Conservation (phyloP, 257 asterid genomes). For the Ehretia macrophylla region DNA sequence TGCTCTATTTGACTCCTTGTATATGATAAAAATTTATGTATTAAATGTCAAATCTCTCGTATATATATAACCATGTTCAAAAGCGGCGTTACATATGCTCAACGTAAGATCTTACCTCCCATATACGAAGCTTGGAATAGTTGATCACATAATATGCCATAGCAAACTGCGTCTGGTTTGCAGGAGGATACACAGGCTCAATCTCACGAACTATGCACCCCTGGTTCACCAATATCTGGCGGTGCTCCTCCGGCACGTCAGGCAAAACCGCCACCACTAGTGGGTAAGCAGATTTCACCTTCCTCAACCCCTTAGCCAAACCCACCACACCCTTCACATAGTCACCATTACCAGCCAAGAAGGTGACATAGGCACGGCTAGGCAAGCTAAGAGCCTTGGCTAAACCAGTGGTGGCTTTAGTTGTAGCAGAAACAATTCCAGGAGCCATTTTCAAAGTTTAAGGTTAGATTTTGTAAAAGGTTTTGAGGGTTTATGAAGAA, state of each 20-base stretch:
- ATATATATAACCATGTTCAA: too few relatives aligned
- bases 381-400: constrained; percentile 1
- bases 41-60: too few relatives aligned
- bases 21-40: too few relatives aligned
- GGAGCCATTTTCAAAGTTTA: not conserved
- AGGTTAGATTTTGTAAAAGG: too few relatives aligned
- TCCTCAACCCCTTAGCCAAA: constrained; percentile 29
- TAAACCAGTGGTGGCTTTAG: too few relatives aligned
- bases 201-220: constrained; percentile 28
- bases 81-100: too few relatives aligned
- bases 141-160: constrained; percentile 26
- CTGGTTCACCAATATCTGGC: constrained; percentile 10
- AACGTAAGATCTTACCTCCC: constrained; percentile 14
- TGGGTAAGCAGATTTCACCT: constrained; percentile 21
- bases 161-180: constrained; percentile 13
- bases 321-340: constrained; percentile 36
- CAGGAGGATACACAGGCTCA: constrained; percentile 19
- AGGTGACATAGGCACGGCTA: constrained; percentile 27
- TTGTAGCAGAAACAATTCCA: not conserved
- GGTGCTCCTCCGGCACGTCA: constrained; percentile 32
- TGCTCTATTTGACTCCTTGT: too few relatives aligned
- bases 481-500: too few relatives aligned
- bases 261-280: constrained; percentile 31
- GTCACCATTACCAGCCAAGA: constrained; percentile 30
- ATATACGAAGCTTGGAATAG: constrained; percentile 26